These are phyloP conservation scores for Ascochyta rabiei DNA, from an alignment of 2,329 filamentous ascomycete genomes.

Conservation along the genomic window DNA sequence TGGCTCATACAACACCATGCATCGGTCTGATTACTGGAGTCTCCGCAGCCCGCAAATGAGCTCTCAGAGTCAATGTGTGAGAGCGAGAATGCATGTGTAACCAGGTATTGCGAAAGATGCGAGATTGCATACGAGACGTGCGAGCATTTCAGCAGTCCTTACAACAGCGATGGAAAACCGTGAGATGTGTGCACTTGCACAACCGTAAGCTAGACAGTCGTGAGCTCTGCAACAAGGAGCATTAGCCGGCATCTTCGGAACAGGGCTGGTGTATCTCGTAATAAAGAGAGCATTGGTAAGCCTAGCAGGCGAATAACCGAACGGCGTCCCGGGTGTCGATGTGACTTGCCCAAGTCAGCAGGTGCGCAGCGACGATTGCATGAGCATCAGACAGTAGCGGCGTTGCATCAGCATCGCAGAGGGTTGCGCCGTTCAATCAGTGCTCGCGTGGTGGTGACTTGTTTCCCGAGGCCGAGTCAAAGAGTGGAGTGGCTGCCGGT, in stretches of 20 bases:
- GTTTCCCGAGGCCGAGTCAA: background rate
- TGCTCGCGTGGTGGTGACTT: constrained; percentile 5
- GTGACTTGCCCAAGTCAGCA: constrained; percentile 24
- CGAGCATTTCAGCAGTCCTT: too few species aligned
- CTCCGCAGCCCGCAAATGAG: background rate
- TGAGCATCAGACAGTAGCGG: constrained; percentile 16
- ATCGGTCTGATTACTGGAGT: constrained; percentile 4
- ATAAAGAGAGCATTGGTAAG: constrained; percentile 29
- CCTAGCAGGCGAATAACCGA: constrained; percentile 18
- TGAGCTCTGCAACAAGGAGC: constrained; percentile 5
- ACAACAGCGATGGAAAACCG: too few species aligned
- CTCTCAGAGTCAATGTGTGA: background rate
- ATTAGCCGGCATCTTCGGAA: constrained; percentile 27
- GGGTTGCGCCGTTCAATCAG: constrained; percentile 5
- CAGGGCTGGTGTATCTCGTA: constrained; percentile 21
- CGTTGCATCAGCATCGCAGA: constrained; percentile 2
- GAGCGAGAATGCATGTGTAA: background rate
- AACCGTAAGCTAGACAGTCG: constrained; percentile 5
- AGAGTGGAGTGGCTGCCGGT: background rate
- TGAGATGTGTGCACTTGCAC: constrained; percentile 2
- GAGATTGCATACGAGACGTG: too few species aligned
- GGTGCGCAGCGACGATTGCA: constrained; percentile 10
- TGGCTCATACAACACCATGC: constrained; percentile 14
- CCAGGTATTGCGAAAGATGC: too few species aligned
- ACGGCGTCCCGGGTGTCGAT: constrained; percentile 7